Evolutionary conservation across 2,329 filamentous ascomycete species (phyloP).

Genomic region (Aspergillus sp.): DNA sequence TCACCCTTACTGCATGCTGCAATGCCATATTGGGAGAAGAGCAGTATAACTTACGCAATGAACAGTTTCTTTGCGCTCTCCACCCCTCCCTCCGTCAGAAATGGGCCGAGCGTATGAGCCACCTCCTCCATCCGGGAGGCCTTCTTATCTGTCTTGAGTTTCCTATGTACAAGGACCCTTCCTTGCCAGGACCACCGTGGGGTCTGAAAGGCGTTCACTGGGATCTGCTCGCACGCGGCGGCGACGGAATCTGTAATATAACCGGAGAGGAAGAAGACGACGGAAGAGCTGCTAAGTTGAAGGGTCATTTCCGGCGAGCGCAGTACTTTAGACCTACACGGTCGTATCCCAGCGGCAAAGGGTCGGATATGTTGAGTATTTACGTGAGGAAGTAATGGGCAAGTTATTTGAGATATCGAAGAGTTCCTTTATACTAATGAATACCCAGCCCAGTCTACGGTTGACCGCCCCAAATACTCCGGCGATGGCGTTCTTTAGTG

Average conservation of each 20-base stretch:
- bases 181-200: constrained; percentile 43
- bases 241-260: constrained; percentile 24
- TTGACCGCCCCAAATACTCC: no score
- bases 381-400: constrained; percentile 15
- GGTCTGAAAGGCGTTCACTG: constrained; percentile 40
- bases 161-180: constrained; percentile 42
- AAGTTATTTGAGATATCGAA: no score
- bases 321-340: constrained; percentile 34
- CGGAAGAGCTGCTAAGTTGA: constrained; percentile 16
- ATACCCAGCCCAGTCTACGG: no score
- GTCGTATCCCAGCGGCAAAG: constrained; percentile 36
- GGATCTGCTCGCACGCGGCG: constrained; percentile 34
- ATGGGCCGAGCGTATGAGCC: constrained; percentile 57
- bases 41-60: neutral
- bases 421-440: no score
- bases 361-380: constrained; percentile 40
- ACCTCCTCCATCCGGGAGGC: constrained; percentile 1
- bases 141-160: constrained; percentile 55
- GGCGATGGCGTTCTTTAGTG: no score
- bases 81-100: constrained; percentile 54
- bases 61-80: constrained; percentile 64
- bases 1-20: no score
- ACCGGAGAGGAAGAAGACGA: neutral
- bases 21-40: accelerated
- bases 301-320: constrained; percentile 27